phyloP scores from a whole-genome alignment of 306 rosid species.

The Hippophae tibetana region DNA sequence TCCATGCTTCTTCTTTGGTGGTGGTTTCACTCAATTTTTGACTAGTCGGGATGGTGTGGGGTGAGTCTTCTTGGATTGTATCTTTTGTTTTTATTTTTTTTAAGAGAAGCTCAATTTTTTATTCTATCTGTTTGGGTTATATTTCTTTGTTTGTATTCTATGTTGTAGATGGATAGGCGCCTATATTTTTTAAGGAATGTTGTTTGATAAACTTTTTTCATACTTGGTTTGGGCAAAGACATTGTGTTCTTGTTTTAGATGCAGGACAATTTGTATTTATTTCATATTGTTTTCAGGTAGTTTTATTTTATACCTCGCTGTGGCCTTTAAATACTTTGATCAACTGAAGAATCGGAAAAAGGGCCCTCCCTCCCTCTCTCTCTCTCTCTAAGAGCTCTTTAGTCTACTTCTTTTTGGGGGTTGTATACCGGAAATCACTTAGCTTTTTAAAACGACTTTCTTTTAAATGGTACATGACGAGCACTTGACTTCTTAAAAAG shows the following conservation, averaged over 20 bases:
- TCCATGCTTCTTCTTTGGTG: conserved; percentile 98
- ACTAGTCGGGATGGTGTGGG: conserved; percentile 65
- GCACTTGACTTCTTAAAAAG: no score
- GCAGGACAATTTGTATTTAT: conserved; percentile 7
- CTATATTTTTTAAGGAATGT: conserved; percentile 5
- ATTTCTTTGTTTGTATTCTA: not conserved
- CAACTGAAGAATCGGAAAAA: no score
- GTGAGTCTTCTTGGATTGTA: conserved; percentile 26
- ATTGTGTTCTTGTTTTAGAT: not conserved
- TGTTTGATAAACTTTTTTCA: conserved; percentile 13
- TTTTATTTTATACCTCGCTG: no score
- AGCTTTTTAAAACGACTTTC: no score
- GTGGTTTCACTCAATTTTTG: conserved; percentile 77
- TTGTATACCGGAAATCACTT: no score
- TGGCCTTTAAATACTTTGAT: no score
- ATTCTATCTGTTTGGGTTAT: not conserved
- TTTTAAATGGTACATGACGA: no score
- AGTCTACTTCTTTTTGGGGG: no score
- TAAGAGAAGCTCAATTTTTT: not conserved
- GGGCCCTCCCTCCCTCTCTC: no score
- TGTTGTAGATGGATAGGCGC: conserved; percentile 86
- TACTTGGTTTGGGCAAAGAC: not conserved
- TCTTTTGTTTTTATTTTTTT: not conserved
- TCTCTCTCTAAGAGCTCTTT: no score
- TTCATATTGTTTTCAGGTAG: not conserved